Conservation (phyloP, 768 basidiomycete species). For the Calocera viscosa region DNA sequence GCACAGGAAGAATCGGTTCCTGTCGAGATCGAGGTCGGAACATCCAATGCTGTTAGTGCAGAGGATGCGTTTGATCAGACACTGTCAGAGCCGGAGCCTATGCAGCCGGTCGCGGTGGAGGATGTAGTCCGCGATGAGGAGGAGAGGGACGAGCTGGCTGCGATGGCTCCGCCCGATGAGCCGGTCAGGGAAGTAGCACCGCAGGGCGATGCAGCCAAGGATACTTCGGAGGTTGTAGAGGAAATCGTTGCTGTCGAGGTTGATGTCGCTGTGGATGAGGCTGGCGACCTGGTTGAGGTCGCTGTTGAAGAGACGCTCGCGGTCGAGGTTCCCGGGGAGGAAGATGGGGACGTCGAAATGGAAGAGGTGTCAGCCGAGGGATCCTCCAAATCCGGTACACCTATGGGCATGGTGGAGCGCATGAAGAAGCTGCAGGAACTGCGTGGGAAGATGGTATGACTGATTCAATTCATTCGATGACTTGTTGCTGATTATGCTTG, state of each 20-base stretch:
- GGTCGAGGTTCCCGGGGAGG: slow-evolving; percentile 17
- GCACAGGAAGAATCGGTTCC: background rate
- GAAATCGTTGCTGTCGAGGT: slow-evolving; percentile 6
- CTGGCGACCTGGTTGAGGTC: slow-evolving; percentile 16
- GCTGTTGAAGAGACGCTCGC: slow-evolving; percentile 24
- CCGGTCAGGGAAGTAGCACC: slow-evolving; percentile 10
- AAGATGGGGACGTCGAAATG: slow-evolving; percentile 14
- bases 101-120: background rate
- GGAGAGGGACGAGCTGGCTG: slow-evolving; percentile 7
- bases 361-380: slow-evolving; percentile 20
- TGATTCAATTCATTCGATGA: slow-evolving; percentile 6
- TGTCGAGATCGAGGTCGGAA: background rate
- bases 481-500: background rate
- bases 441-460: slow-evolving; percentile 65
- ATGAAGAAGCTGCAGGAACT: slow-evolving; percentile 66
- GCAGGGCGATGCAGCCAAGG: slow-evolving; percentile 7
- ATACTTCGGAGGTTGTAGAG: slow-evolving; percentile 13
- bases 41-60: background rate
- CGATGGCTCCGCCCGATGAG: background rate
- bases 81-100: background rate
- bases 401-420: slow-evolving; percentile 53
- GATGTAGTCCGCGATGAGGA: background rate
- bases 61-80: slow-evolving; percentile 1
- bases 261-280: slow-evolving; percentile 14
- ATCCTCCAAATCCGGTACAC: background rate